Conservation (phyloP, 2,329 filamentous ascomycete genomes). For the Botrytis elliptica region DNA sequence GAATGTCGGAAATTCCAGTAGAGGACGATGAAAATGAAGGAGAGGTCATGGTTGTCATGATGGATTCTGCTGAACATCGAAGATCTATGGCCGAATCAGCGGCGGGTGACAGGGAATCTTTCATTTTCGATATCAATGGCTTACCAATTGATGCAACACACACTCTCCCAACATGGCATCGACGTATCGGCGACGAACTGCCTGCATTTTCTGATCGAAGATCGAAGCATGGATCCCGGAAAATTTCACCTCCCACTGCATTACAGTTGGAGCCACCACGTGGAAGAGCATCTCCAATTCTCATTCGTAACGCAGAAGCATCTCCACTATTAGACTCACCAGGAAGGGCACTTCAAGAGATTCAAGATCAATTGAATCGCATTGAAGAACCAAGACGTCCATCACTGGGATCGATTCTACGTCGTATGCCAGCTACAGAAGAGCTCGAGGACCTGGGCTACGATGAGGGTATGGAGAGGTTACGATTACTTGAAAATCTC, state of each 20-base stretch:
- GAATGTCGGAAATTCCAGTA: neutral
- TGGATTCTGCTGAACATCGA: conserved; percentile 41
- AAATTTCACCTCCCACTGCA: conserved; percentile 56
- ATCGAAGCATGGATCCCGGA: conserved; percentile 47
- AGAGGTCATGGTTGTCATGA: conserved; percentile 47
- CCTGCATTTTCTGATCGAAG: conserved; percentile 58
- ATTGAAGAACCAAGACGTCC: conserved; percentile 36
- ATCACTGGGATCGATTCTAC: conserved; percentile 34
- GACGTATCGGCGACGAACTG: conserved; percentile 57
- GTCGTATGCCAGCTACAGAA: conserved; percentile 28
- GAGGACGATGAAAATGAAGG: conserved; percentile 28
- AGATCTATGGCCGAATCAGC: conserved; percentile 30
- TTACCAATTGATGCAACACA: conserved; percentile 5
- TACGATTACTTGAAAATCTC: conserved; percentile 53
- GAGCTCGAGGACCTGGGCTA: conserved; percentile 1
- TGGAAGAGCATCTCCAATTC: conserved; percentile 44
- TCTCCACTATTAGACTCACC: conserved; percentile 36
- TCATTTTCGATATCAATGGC: conserved; percentile 35
- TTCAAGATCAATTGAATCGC: conserved; percentile 38
- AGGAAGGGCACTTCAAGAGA: conserved; percentile 34
- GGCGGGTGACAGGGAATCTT: conserved; percentile 33
- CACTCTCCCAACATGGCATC: conserved; percentile 47
- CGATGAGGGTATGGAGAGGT: conserved; percentile 25
- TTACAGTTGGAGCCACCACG: conserved; percentile 48
- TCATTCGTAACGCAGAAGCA: conserved; percentile 42